Evolutionary conservation across 108 stramenopile genomes (phyloP), one percentile per base, ranked within the genome.

Genomic region (Skeletonema marinoi): DNA sequence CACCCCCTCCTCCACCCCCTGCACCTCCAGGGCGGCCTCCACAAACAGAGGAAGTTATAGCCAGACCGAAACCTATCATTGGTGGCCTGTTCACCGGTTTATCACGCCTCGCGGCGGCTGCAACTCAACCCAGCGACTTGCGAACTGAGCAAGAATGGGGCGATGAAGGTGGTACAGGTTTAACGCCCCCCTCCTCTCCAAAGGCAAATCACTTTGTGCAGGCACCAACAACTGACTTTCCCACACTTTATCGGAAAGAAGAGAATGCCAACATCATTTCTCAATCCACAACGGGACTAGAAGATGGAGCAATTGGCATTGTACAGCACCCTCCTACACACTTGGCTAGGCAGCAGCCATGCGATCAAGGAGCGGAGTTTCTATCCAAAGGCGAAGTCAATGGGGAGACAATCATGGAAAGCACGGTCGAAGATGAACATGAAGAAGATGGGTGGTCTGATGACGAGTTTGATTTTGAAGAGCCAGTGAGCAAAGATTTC

Each of bases 21-120:
- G 68, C 80, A 3, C 73, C 61, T 35, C 68, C 68, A 21, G n/a
- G 33, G 32, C 58, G 30, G 2, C 46, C 60, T 32, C 60, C 50
- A 14, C 65, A 76, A 36, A 32, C 38, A 48, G 65, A 66, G 16
- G 14, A 46, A 41, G 70, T 41, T n/a, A 35, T 62, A 14, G 17
- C 59, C 29, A 74, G 90, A 67, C 92, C 92, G 11, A 74, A 80
- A 46, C 91, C 92, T 6, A 86, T 95, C 32, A 80, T 95, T 67
- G 92, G 92, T 36, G 91, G 92, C 2, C 70, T 95, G 30, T 78
- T 95, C 46, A 68, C 83, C 3, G 93, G 93, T 66, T 79, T 86
- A 63, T 88, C 78, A 25, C 80, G 87, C 19, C 70, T 93, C 41
- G 88, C 92, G 8, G 84, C 89, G 5, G 87, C 87, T 63, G 89